Base-by-base conservation (phyloP, 139 green algal species). In the Spirogloea muscicola region DNA sequence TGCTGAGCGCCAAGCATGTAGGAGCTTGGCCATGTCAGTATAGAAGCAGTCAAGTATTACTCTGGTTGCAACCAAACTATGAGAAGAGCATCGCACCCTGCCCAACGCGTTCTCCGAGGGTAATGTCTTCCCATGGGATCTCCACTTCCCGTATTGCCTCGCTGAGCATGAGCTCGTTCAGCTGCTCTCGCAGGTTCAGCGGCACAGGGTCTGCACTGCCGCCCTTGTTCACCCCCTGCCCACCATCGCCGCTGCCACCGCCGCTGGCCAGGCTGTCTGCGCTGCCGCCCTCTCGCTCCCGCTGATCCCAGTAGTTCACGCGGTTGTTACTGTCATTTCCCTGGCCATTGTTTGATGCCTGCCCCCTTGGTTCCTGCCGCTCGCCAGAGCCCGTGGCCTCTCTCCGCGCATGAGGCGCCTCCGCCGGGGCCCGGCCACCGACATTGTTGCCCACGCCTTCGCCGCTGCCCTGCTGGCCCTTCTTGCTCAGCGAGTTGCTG, bases 61-160 rank as follows among this genome's bases (percentile, higher is more conserved):
- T n/a, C n/a, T n/a, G n/a, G n/a, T n/a, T n/a, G n/a, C n/a, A n/a
- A n/a, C n/a, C 46, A 55, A 31, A 55, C 21, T 21, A 31, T 21
- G 46, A 55, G 46, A 31, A 55, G 10, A 16, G 36, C 36, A 64
- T 42, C 64, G 31, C 41, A 73, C 64, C 64, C 33, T 41, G 42
- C n/a, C 64, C 64, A 34, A 73, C 64, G 29, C 64, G 29, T 43
- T 73, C 64, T 5, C 64, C 64, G 21, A 73, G 55, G n/a, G 61
- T 43, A 27, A 73, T 73, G 31, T 73, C 64, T 18, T 73, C 51
- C 64, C 64, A 73, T 3, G 31, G 27, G 21, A 73, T 66, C 64
- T 73, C 64, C 42, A 21, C 31, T 21, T 73, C 49, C 0, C 64
- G 42, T 37, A 73, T 25, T 3, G 49, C 49, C 25, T 65, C 57